Evolutionary conservation across 1,284 basidiomycete species (phyloP).

Genomic region (Sanghuangporus sanghuang): DNA sequence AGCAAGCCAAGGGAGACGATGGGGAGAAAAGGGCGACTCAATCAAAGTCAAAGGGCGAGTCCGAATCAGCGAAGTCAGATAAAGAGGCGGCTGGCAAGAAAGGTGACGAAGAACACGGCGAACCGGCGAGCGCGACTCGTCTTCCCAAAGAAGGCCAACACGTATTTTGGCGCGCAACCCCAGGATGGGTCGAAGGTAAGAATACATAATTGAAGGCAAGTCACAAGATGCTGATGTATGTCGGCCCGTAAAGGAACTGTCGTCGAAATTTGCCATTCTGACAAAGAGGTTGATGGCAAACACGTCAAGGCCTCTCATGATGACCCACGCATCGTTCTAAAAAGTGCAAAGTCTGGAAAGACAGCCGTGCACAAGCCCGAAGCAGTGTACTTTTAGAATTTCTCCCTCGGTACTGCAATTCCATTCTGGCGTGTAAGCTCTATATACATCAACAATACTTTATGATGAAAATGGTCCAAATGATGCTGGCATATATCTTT

Average conservation of each 20-base stretch:
- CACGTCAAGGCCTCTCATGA: constrained; percentile 13
- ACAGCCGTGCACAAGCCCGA: constrained; percentile 15
- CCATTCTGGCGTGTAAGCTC: no score
- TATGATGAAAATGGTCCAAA: neutral
- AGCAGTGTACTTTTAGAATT: constrained; percentile 14
- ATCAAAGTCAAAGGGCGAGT: neutral
- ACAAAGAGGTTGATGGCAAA: constrained; percentile 13
- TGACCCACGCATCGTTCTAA: constrained; percentile 14
- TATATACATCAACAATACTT: no score
- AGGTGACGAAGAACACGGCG: constrained; percentile 2
- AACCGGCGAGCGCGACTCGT: constrained; percentile 9
- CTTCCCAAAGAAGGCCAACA: constrained; percentile 14
- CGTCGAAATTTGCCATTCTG: constrained; percentile 5
- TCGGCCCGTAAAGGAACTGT: constrained; percentile 6
- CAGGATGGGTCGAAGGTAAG: constrained; percentile 15
- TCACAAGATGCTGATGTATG: neutral
- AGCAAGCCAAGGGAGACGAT: neutral
- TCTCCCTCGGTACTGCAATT: neutral
- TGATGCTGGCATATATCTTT: neutral
- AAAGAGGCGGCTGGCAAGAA: neutral
- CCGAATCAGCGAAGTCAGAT: neutral
- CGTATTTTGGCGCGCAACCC: constrained; percentile 11
- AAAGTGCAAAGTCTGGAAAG: constrained; percentile 16
- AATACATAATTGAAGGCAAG: neutral
- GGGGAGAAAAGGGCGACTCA: neutral